Evolutionary conservation across 345 rosid genomes (phyloP).

Genomic region (Hypericum androsaemum): DNA sequence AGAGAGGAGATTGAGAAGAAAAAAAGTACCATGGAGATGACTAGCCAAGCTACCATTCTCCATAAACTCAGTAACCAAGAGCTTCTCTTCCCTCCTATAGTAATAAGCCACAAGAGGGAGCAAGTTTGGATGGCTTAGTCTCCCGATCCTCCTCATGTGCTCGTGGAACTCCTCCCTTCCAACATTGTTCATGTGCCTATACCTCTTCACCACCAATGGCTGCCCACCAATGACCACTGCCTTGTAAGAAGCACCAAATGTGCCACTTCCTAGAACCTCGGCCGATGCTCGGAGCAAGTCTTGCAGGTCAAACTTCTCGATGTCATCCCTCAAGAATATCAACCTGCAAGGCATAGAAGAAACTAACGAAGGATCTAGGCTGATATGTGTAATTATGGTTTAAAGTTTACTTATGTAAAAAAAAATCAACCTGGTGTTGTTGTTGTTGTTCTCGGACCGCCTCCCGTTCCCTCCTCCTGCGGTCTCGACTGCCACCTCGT

Average conservation of each 20-base stretch:
- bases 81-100: conserved; percentile 68
- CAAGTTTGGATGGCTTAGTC: conserved; percentile 48
- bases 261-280: conserved; percentile 75
- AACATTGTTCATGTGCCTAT: conserved; percentile 57
- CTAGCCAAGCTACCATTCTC: conserved; percentile 56
- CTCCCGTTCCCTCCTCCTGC: background rate
- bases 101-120: conserved; percentile 48
- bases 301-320: conserved; percentile 50
- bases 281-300: conserved; percentile 68
- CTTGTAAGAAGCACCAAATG: conserved; percentile 69
- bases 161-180: conserved; percentile 65
- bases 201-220: conserved; percentile 65
- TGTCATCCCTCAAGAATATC: conserved; percentile 39
- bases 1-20: background rate
- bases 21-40: conserved; percentile 51
- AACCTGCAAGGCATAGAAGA: conserved; percentile 20
- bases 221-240: conserved; percentile 29
- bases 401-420: background rate
- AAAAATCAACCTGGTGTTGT: background rate
- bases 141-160: conserved; percentile 56
- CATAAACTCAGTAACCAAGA: conserved; percentile 43
- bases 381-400: too few relatives aligned
- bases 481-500: background rate
- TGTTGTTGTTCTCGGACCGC: conserved; percentile 21
- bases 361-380: too few relatives aligned